Conservation (phyloP, 1,284 basidiomycete genomes). For the Boletus mariae region DNA sequence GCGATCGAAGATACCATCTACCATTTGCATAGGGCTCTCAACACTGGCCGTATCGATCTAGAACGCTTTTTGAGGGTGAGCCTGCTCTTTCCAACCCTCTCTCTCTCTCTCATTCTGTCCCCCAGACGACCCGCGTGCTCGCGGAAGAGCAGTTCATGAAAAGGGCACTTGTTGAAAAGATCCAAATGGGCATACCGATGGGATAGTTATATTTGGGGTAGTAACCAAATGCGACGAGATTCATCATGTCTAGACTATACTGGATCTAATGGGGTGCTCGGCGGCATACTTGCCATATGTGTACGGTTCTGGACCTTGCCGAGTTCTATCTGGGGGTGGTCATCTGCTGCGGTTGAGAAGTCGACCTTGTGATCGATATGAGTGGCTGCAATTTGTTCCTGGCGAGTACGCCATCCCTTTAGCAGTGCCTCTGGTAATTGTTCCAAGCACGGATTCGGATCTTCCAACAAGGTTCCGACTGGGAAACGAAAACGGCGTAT, state of each 20-base stretch:
- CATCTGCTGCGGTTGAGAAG: slow-evolving; percentile 26
- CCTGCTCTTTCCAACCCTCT: slow-evolving; percentile 17
- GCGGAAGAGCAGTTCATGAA: slow-evolving; percentile 96
- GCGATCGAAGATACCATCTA: slow-evolving; percentile 98
- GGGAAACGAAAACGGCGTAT: slow-evolving; percentile 23
- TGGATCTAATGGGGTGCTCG: slow-evolving; percentile 36
- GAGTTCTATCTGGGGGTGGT: slow-evolving; percentile 23
- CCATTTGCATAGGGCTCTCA: slow-evolving; percentile 91
- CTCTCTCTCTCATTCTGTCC: slow-evolving; percentile 19
- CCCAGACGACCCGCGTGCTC: slow-evolving; percentile 78
- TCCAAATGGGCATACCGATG: slow-evolving; percentile 66
- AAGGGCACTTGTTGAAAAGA: slow-evolving; percentile 86
- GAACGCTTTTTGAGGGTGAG: slow-evolving; percentile 87
- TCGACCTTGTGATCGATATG: slow-evolving; percentile 26
- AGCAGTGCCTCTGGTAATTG: slow-evolving; percentile 32
- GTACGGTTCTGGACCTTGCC: slow-evolving; percentile 33
- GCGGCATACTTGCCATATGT: slow-evolving; percentile 37
- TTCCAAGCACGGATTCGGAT: slow-evolving; percentile 33
- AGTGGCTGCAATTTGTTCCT: slow-evolving; percentile 33
- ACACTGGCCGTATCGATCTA: slow-evolving; percentile 87
- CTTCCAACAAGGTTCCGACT: slow-evolving; percentile 33
- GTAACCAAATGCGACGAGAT: slow-evolving; percentile 27
- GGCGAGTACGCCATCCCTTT: slow-evolving; percentile 19
- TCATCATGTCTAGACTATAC: slow-evolving; percentile 19
- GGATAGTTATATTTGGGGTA: slow-evolving; percentile 36